A percentile compares a stretch with the other conserved stretches of the same genome.
Evolutionary conservation across 129 eudicot species (phyloP).

Genomic region (Cynara cardunculus): DNA sequence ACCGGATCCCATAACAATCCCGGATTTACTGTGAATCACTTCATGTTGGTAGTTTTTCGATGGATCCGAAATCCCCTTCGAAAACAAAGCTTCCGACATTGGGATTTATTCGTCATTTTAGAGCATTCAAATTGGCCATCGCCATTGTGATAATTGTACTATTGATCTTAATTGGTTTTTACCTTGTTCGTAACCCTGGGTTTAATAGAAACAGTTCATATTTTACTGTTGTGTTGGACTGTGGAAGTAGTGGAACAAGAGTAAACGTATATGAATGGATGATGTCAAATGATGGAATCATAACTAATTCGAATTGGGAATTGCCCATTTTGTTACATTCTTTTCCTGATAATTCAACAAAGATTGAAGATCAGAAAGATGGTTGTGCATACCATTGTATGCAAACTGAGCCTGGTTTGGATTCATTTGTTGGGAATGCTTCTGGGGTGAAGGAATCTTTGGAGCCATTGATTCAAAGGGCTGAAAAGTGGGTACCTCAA

Average conservation of each 20-base stretch:
- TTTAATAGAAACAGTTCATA: slow-evolving; percentile 30
- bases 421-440: slow-evolving; percentile 67
- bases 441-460: slow-evolving; percentile 60
- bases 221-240: slow-evolving; percentile 81
- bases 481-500: slow-evolving; percentile 63
- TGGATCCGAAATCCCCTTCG: slow-evolving; percentile 80
- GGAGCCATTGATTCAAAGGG: slow-evolving; percentile 75
- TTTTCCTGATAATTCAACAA: slow-evolving; percentile 52
- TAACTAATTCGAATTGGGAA: neutral
- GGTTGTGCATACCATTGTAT: slow-evolving; percentile 81
- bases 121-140: slow-evolving; percentile 24
- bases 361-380: slow-evolving; percentile 21
- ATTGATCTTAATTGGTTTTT: slow-evolving; percentile 24
- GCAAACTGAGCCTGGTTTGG: slow-evolving; percentile 94
- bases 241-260: slow-evolving; percentile 93
- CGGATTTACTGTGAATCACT: neutral
- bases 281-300: neutral
- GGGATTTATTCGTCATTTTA: slow-evolving; percentile 33
- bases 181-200: slow-evolving; percentile 9
- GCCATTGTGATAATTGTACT: slow-evolving; percentile 28
- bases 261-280: slow-evolving; percentile 78
- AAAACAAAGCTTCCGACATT: slow-evolving; percentile 44
- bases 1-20: neutral
- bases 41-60: slow-evolving; percentile 10
- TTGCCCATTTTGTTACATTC: slow-evolving; percentile 64